A percentile compares a stretch with the other conserved stretches of the same genome.
Evolutionary conservation across 2,329 filamentous ascomycete species (phyloP).

Genomic region (Aspergillus puulaauensis): DNA sequence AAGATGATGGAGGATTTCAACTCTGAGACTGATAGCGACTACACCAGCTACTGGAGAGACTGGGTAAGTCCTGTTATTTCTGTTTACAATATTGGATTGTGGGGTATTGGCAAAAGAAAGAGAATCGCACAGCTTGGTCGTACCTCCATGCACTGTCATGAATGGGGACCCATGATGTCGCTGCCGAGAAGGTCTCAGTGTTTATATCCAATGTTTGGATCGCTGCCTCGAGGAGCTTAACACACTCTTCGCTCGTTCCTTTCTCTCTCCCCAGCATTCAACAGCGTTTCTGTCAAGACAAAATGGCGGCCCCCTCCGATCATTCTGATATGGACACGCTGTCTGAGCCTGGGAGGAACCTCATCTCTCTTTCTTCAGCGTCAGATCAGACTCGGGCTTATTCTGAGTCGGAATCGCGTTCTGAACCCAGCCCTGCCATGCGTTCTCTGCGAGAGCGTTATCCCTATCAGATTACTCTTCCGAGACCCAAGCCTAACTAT

Average conservation of each 20-base stretch:
- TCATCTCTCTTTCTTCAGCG: neutral
- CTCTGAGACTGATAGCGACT: conserved; percentile 97
- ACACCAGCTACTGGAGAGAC: conserved; percentile 98
- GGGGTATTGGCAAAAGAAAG: conserved; percentile 10
- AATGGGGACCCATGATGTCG: neutral
- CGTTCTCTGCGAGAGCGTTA: neutral
- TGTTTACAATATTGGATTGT: conserved; percentile 9
- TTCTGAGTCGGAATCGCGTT: neutral
- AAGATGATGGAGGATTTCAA: conserved; percentile 89
- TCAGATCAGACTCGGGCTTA: neutral
- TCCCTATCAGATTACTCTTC: conserved; percentile 1
- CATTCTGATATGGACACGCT: neutral
- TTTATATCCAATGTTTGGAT: neutral
- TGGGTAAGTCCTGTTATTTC: conserved; percentile 69
- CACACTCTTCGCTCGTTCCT: neutral
- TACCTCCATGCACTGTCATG: neutral
- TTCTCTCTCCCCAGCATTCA: neutral
- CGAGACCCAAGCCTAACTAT: conserved; percentile 13
- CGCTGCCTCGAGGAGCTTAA: neutral
- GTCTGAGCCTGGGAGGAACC: conserved; percentile 1
- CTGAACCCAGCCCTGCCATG: conserved; percentile 1
- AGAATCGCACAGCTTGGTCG: neutral
- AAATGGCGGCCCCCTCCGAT: neutral
- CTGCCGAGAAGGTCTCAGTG: neutral
- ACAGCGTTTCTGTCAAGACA: neutral